These are phyloP conservation scores for Aspergillus clavatus DNA, from an alignment of 2,329 filamentous ascomycete species.

Conservation along the genomic window DNA sequence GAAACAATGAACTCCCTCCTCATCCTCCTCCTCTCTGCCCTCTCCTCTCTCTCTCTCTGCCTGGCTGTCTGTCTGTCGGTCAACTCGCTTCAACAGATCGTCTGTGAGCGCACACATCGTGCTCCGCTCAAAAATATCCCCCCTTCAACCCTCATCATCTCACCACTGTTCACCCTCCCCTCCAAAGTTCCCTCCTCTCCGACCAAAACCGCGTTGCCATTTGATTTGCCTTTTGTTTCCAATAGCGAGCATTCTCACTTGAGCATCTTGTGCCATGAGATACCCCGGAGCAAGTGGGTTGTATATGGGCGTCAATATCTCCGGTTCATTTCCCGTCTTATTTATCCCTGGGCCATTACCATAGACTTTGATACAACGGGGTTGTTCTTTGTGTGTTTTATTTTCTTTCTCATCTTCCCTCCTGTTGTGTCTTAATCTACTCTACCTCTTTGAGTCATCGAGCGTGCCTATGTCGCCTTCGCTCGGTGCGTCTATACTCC, in stretches of 20 bases:
- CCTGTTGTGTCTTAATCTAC: background rate
- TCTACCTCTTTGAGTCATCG: background rate
- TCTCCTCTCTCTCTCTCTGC: no score
- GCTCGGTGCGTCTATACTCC: background rate
- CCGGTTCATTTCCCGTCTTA: background rate
- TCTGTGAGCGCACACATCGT: background rate
- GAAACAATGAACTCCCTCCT: constrained; percentile 10
- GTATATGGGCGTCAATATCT: background rate
- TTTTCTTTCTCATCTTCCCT: no score
- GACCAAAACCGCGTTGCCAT: no score
- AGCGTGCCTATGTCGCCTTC: background rate
- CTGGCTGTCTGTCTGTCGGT: constrained; percentile 16
- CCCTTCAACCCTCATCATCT: background rate
- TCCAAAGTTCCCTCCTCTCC: no score
- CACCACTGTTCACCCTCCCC: background rate
- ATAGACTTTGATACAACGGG: background rate
- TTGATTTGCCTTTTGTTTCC: background rate
- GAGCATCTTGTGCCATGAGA: background rate
- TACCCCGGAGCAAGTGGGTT: background rate
- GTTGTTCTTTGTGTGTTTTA: background rate
- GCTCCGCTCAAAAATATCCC: no score
- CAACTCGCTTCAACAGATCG: background rate
- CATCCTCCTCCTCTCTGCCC: no score
- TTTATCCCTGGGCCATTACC: background rate
- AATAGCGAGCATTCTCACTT: background rate